phyloP scores from a whole-genome alignment of 495 filamentous ascomycete genomes.

The Aspergillus carlsbadensis region DNA sequence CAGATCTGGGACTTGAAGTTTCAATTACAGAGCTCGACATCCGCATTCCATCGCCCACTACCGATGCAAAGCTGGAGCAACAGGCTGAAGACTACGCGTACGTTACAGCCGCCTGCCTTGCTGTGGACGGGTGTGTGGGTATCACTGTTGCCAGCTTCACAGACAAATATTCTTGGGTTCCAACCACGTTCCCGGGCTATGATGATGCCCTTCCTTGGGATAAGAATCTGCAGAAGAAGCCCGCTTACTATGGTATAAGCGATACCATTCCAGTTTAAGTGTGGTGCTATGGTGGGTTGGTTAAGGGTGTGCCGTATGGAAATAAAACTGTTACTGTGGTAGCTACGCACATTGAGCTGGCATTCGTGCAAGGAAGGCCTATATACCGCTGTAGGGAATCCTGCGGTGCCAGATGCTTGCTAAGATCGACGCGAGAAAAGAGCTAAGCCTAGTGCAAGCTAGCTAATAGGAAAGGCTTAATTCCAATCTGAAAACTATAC shows the following conservation, averaged over 20 bases:
- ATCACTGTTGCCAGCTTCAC: background rate
- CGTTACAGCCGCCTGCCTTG: background rate
- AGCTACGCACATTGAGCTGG: too few species aligned
- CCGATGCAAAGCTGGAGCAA: background rate
- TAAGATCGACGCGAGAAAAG: too few species aligned
- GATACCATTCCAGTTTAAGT: too few species aligned
- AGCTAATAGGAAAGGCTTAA: too few species aligned
- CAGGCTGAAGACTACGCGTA: background rate
- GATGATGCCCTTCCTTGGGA: background rate
- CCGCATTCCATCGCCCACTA: background rate
- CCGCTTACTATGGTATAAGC: background rate
- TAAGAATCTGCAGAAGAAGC: background rate
- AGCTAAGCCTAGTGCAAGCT: too few species aligned
- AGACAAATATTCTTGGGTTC: background rate
- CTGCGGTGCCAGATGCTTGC: too few species aligned
- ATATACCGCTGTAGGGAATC: too few species aligned
- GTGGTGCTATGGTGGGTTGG: too few species aligned
- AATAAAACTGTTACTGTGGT: too few species aligned
- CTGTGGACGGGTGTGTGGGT: background rate
- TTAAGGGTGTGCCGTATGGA: too few species aligned
- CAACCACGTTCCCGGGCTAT: background rate
- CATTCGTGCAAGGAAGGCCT: too few species aligned
- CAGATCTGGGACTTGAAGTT: background rate
- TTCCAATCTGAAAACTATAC: too few species aligned
- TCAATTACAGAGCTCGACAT: slow-evolving; percentile 1